Conservation (phyloP, 495 filamentous ascomycete genomes). For the Talaromyces proteolyticus region DNA sequence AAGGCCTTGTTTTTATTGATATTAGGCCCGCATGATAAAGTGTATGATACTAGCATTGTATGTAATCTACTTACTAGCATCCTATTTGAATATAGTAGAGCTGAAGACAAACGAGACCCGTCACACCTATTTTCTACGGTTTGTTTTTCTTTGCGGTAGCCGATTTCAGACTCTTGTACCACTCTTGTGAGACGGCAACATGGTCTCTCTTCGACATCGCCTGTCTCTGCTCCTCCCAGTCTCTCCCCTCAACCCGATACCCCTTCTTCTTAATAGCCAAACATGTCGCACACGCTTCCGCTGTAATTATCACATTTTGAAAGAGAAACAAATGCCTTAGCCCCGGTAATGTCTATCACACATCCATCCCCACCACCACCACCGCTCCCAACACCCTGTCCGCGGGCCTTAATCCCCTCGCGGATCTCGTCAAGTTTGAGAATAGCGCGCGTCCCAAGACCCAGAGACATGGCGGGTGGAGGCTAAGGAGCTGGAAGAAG, state of each 20-base stretch:
- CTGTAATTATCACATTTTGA: conserved; percentile 50
- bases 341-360: conserved; percentile 48
- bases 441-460: conserved; percentile 54
- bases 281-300: conserved; percentile 46
- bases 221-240: background rate
- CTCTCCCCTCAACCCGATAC: background rate
- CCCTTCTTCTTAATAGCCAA: background rate
- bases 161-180: too few relatives aligned
- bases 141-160: too few relatives aligned
- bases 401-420: conserved; percentile 12
- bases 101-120: too few relatives aligned
- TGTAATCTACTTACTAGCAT: too few relatives aligned
- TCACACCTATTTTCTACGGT: too few relatives aligned
- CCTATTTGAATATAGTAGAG: too few relatives aligned
- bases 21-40: too few relatives aligned
- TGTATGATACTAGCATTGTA: too few relatives aligned
- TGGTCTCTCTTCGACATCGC: too few relatives aligned
- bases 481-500: conserved; percentile 10
- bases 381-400: conserved; percentile 27
- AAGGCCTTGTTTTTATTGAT: too few relatives aligned
- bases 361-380: conserved; percentile 47
- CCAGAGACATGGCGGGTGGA: conserved; percentile 64
- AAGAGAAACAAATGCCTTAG: conserved; percentile 68
- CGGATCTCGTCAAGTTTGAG: conserved; percentile 21
- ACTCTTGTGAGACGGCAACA: too few relatives aligned